Evolutionary conservation across 2,329 filamentous ascomycete genomes (phyloP).

Genomic region (Septoria petroselini): DNA sequence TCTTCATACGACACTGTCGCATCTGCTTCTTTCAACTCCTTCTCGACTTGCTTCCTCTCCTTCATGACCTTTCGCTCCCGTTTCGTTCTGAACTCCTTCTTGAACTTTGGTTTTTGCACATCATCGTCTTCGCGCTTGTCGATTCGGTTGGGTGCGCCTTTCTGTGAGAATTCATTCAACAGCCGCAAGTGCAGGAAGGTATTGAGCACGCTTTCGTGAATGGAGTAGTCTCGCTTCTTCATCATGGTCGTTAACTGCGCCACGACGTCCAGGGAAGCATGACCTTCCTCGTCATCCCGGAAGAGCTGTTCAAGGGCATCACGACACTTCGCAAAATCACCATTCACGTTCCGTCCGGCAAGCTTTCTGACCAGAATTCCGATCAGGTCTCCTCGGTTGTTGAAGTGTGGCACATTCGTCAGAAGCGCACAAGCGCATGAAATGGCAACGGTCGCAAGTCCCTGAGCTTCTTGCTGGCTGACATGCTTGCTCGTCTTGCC

Average conservation of each 20-base stretch:
- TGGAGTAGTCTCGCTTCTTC: conserved; percentile 75
- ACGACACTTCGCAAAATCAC: conserved; percentile 73
- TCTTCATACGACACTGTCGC: conserved; percentile 89
- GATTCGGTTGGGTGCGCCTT: conserved; percentile 73
- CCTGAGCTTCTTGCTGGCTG: conserved; percentile 33
- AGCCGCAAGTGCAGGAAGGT: conserved; percentile 86
- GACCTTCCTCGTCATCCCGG: conserved; percentile 81
- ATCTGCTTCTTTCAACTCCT: conserved; percentile 90
- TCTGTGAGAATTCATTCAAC: conserved; percentile 80
- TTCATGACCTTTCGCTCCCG: conserved; percentile 76
- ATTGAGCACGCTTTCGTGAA: conserved; percentile 84
- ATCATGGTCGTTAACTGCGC: conserved; percentile 90
- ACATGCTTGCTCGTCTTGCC: conserved; percentile 52
- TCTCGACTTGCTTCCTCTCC: conserved; percentile 82
- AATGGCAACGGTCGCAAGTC: conserved; percentile 70
- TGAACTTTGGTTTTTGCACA: conserved; percentile 63
- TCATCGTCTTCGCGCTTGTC: conserved; percentile 56
- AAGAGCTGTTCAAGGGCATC: conserved; percentile 80
- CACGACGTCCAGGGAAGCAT: conserved; percentile 81
- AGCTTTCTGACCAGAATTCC: conserved; percentile 84
- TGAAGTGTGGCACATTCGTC: conserved; percentile 87
- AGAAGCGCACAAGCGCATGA: conserved; percentile 81
- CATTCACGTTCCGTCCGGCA: conserved; percentile 67
- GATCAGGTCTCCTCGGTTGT: conserved; percentile 83
- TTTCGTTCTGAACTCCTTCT: conserved; percentile 86